Evolutionary conservation across 768 basidiomycete species (phyloP), one percentile per base, ranked within the genome.

Genomic region (Macrolepiota albuminosa): DNA sequence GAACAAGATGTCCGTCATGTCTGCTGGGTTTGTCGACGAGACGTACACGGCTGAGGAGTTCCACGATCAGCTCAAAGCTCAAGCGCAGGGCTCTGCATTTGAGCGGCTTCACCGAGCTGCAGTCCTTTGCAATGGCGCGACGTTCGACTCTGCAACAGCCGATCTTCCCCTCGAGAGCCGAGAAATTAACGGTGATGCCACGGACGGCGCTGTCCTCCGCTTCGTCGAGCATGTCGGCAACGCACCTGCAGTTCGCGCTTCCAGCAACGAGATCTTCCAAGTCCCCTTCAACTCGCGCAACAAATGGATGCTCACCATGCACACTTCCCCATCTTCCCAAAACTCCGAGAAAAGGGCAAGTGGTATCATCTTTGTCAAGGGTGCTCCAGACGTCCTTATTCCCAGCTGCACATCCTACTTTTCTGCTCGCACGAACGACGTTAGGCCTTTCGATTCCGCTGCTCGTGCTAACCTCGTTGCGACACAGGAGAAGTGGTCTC

Each of bases 1-100:
- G 66, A 85, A 85, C 67, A 76, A 72, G 61, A 85, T 87, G 84
- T 74, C 80, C 14, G 84, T 81, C 48, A 78, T 80, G 36, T 79
- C 80, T 53, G 71, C 78, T 36, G 77, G 80, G 0, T 67, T 76
- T 14, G 71, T 72, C 49, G 62, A 72, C 70, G 52, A 70, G 69
- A 60, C 73, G 67, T 70, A 69, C 54, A 63, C 67, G 46, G 64
- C 69, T 26, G 61, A 65, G 18, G 55, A 71, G 26, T 69, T 69
- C 57, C 67, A 46, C 14, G 53, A 62, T 43, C 18, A 43, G 21
- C 9, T 43, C 8, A 43, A 43, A 9, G 42, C 42, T 8, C n/a
- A 9, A 5, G 4, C 42, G 8, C 8, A 43, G n/a, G 42, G n/a
- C n/a, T 43, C 42, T 48, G 51, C 64, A 0, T 21, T 59, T 45